Base-by-base conservation (phyloP, 768 basidiomycete genomes). In the Daedaleopsis sinensis region DNA sequence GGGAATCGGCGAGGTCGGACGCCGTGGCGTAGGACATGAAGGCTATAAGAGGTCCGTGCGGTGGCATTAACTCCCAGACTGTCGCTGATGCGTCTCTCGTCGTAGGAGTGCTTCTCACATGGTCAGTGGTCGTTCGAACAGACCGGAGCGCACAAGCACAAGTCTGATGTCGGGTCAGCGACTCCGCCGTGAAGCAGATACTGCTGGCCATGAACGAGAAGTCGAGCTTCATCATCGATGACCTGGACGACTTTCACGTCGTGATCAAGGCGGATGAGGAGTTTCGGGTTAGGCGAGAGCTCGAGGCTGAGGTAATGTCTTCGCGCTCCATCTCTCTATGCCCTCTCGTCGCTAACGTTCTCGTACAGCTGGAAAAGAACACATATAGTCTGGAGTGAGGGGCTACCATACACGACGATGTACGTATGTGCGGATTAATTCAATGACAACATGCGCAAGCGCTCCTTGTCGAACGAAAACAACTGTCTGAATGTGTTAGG, bases 121-220 rank as follows among this genome's bases (percentile, higher is more conserved):
- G 88, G 89, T 89, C 54, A 65, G 82, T 53, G 12, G 6, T 16
- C 19, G 43, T 52, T 48, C 23, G 32, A 15, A 13, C 23, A 13
- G 9, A 52, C 36, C 27, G 27, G 27, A 32, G 27, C 27, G 27
- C 27, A 32, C 27, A 32, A 21, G 27, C 27, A 32, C 27, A 32
- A 21, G 19, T 58, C 39, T 36, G 21, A 37, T n/a, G 35, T 16
- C 36, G 52, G 16, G 46, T 32, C 68, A 94, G 93, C 70, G 93
- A 95, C 72, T 86, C 91, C 1, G 93, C 92, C 1, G 93, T 95
- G 61, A 95, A 94, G 74, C 91, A 94, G 71, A 93, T 94, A 57
- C 79, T 94, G 38, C 78, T 93, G 54, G 78, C 85, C 37, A 85
- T 94, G 87, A 91, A 94, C 70, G 90, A 94, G 69, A 87, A 83